Conservation (phyloP, 345 rosid species). For the Ceriops tagal region DNA sequence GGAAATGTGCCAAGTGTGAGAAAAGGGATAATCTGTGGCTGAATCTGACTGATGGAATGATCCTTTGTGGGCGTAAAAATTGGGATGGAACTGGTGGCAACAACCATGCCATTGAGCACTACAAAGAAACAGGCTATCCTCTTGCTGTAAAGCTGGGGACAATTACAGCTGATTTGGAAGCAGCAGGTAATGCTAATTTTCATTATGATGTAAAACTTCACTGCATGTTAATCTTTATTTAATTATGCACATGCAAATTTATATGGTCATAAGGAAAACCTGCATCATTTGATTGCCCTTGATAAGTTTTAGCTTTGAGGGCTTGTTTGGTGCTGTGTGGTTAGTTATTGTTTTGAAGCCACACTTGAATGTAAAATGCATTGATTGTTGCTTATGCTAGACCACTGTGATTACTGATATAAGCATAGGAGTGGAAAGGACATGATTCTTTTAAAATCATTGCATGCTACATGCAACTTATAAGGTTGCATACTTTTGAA, state of each 20-base stretch:
- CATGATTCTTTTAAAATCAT: no score
- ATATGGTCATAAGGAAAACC: not conserved
- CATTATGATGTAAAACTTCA: not conserved
- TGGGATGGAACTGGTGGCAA: conserved; percentile 99
- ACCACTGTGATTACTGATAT: no score
- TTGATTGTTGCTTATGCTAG: not conserved
- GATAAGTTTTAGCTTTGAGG: no score
- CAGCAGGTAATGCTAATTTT: conserved; percentile 71
- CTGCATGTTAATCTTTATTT: not conserved
- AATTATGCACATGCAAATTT: not conserved
- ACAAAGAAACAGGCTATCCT: conserved; percentile 83
- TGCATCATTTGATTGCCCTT: not conserved
- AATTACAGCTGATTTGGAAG: conserved; percentile 89
- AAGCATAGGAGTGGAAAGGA: no score
- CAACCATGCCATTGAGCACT: conserved; percentile 88
- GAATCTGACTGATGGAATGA: conserved; percentile 95
- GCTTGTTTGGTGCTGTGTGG: not conserved
- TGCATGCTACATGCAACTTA: no score
- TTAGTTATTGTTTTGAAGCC: not conserved
- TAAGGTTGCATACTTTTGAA: no score
- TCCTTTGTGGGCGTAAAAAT: conserved; percentile 91
- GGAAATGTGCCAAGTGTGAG: conserved; percentile 92
- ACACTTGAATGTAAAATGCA: not conserved
- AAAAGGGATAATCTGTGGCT: conserved; percentile 92
- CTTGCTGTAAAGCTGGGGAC: conserved; percentile 99